phyloP scores from a whole-genome alignment of 2,329 filamentous ascomycete species.

The Phialophora chinensis region DNA sequence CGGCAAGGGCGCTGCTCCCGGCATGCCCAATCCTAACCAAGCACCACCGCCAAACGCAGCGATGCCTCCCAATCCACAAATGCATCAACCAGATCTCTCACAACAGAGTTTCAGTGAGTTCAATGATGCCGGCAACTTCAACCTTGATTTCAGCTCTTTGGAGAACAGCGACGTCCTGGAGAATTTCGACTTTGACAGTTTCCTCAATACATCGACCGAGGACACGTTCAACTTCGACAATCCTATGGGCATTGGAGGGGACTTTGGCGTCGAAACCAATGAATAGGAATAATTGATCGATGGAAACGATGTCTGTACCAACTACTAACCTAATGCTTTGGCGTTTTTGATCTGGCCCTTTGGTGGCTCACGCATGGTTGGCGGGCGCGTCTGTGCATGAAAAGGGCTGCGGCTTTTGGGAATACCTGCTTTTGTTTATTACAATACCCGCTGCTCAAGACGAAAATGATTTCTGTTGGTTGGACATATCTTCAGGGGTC shows the following conservation, averaged over 20 bases:
- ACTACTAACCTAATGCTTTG: slow-evolving; percentile 31
- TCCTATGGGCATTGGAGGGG: slow-evolving; percentile 52
- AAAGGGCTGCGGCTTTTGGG: slow-evolving; percentile 21
- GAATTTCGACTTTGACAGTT: slow-evolving; percentile 70
- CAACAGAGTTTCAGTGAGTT: slow-evolving; percentile 35
- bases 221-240: slow-evolving; percentile 55
- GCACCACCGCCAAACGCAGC: slow-evolving; percentile 45
- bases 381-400: slow-evolving; percentile 23
- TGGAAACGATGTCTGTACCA: slow-evolving; percentile 29
- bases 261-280: slow-evolving; percentile 37
- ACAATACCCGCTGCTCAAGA: slow-evolving; percentile 37
- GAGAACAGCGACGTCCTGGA: slow-evolving; percentile 56
- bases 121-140: slow-evolving; percentile 35
- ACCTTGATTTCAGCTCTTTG: slow-evolving; percentile 49
- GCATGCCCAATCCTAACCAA: slow-evolving; percentile 42
- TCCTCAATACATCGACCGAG: slow-evolving; percentile 61
- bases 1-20: slow-evolving; percentile 44
- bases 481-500: slow-evolving; percentile 35
- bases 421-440: slow-evolving; percentile 26
- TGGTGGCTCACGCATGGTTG: slow-evolving; percentile 26
- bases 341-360: slow-evolving; percentile 25
- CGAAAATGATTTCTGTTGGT: slow-evolving; percentile 37
- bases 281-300: slow-evolving; percentile 24
- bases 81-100: slow-evolving; percentile 39
- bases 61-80: slow-evolving; percentile 40